Base-by-base conservation (phyloP, 164 flowering plant genomes). In the Dillenia turbinata region DNA sequence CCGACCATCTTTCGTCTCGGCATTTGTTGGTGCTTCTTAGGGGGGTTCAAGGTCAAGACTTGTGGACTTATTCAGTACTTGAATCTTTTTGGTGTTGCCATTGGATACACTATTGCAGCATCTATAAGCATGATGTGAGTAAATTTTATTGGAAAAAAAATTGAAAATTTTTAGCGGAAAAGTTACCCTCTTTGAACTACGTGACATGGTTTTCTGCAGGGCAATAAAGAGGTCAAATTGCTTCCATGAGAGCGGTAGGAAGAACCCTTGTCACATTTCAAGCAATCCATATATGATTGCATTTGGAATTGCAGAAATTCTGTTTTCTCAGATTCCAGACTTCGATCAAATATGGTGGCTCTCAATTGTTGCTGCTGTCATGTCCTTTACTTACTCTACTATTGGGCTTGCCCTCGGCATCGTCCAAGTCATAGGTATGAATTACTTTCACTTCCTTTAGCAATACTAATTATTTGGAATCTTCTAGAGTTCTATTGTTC, bases 271-370 rank as follows among this genome's bases (percentile, higher is more conserved):
- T 40, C 79, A 77, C 59, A 52, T 70, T 47, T 68, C 74, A 0
- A 75, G 79, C 71, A 80, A 69, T 33, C 76, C 78, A 3, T 85
- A 78, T 66, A 81, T 85, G 83, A 81, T 85, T 43, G 46, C 72
- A 12, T 85, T 83, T 62, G 84, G 85, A 0, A 11, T 78, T 0
- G 16, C 67, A 0, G 73, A 85, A 52, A 78, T 85, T 40, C 9
- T 81, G 1, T 59, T 83, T 46, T 81, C 83, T 46, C 87, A 81
- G 62, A 83, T 85, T 45, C 84, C 85, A 0, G 81, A 79, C 47
- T 81, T 85, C 33, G 82, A 81, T 69, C 84, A 78, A 63, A 63
- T 81, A 12, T 79, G 79, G 81, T 85, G 87, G 86, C 79, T 83
- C 65, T 85, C 90, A 5, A 78, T 76, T 58, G 78, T 85, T 8